Base-by-base conservation (phyloP, 2,329 filamentous ascomycete genomes). In the Aspergillus oerlinghausenensis region DNA sequence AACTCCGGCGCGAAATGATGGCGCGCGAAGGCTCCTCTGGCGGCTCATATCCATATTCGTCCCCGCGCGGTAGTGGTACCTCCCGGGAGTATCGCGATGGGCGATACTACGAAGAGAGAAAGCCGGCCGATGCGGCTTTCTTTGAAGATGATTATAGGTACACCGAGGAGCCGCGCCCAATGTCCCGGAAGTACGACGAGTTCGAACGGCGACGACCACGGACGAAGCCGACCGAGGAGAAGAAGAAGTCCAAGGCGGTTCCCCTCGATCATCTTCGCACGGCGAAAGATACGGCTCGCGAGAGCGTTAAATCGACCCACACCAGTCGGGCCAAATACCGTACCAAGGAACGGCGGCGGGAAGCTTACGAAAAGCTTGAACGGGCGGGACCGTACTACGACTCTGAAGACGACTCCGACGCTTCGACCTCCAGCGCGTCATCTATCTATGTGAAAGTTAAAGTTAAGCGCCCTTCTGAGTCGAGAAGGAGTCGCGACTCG, bases 1-100 rank as follows among this genome's bases (percentile, higher is more conserved):
- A 87, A 70, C 75, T 90, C 66, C 82, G 82, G 69, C 84, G 75
- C 60, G 80, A 85, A 63, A 74, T 78, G 58, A 73, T 79, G 65
- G 63, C 83, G 73, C 75, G 83, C 73, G 67, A 61, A 51, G 67
- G 64, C 51, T 51, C 63, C 19, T 63, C 62, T 32, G 49, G 43
- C 40, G 52, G 52, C 21, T 51, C 59, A 10, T 51, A 63, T 1
- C 48, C 60, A 25, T 60, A 64, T 49, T 57, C 65, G 25, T 62
- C 65, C 28, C 58, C 63, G 42, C 63, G 65, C 26, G 56, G 60
- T 23, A 62, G 61, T 56, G 29, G 51, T 47, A 49, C 55, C 49
- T 51, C 65, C 35, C 73, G 73, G 7, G 75, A 78, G 61, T 74
- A 69, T 59, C 73, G 77, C 52, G 71, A 74, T 50, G 75, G 75